Base-by-base conservation (phyloP, 306 rosid genomes). In the Oxytropis ochrocephala region DNA sequence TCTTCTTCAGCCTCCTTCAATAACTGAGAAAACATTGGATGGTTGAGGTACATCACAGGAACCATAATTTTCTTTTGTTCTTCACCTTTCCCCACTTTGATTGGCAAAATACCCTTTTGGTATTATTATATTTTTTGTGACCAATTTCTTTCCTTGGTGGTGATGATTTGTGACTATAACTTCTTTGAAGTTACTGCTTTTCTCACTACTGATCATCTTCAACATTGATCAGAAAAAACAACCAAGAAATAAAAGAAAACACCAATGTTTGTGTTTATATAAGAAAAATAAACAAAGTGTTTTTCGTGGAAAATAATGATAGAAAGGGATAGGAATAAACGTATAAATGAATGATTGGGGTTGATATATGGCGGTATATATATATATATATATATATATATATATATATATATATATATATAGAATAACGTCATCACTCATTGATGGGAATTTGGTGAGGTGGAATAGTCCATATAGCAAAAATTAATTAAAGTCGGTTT, bases 1-100 rank as follows among this genome's bases (percentile, higher is more conserved):
- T 87, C 96, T 48, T 91, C 88, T 70, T 91, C 97, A 0, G 94
- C 96, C 81, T 87, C 94, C 41, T 87, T 87, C 21, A 91, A 49
- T 2, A 91, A 68, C 70, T 73, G 80, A 70, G 82, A 69, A 84
- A 89, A 91, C 13, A 90, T 67, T 12, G 96, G 97, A 75, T 91
- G 97, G n/a, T 91, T 91, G 72, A 87, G 81, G 60, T 89, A 87
- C 12, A 81, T 77, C 71, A 91, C 83, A 16, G 96, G 96, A 81
- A 91, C 88, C 73, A 85, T 87, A 47, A 91, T 80, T 44, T 91
- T 84, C 73, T 89, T 81, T 55, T 80, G 85, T 36, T 82, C 86
- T 48, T 82, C 88, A 7, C 85, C 95, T 44, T 70, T 58, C 8
- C 97, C 97, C 3, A 89, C 96, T 73, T 79, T 89, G 44, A 91